Evolutionary conservation across 108 stramenopile species (phyloP).

Genomic region (Discostella stelligeroides): DNA sequence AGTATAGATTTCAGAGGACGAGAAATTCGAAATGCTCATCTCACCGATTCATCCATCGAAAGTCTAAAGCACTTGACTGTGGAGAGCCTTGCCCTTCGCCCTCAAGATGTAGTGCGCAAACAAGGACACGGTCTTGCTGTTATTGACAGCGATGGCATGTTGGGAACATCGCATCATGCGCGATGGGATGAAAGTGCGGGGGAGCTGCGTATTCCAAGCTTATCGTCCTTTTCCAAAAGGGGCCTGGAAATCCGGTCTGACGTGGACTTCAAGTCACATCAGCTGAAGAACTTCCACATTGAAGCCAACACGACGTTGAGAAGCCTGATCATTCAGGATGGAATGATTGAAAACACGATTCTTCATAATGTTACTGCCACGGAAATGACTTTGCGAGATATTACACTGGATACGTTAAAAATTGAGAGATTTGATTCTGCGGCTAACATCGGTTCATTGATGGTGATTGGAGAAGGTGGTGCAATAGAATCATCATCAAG

Average conservation of each 20-base stretch:
- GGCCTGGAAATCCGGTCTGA: conserved; percentile 36
- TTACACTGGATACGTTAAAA: conserved; percentile 38
- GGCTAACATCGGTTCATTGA: conserved; percentile 18
- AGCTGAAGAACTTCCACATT: conserved; percentile 35
- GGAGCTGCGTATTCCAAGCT: conserved; percentile 26
- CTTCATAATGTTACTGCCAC: conserved; percentile 49
- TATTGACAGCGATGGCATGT: conserved; percentile 32
- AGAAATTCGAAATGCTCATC: no score
- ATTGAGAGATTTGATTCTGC: conserved; percentile 38
- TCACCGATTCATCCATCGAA: no score
- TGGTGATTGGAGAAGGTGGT: conserved; percentile 37
- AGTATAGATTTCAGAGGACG: no score
- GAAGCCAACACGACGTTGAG: conserved; percentile 33
- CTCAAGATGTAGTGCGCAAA: no score
- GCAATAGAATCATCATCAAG: conserved; percentile 22
- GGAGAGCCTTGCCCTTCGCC: no score
- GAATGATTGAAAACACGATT: conserved; percentile 38
- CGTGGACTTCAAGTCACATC: conserved; percentile 36
- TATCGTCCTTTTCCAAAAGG: conserved; percentile 27
- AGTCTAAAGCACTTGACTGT: no score
- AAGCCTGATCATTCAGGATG: conserved; percentile 28
- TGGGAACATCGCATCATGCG: conserved; percentile 25
- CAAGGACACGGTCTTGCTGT: conserved; percentile 38
- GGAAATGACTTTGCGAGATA: conserved; percentile 32
- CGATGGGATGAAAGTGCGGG: conserved; percentile 31